phyloP scores from a whole-genome alignment of 371 early-diverging fungal species.

The Mycotypha africana region DNA sequence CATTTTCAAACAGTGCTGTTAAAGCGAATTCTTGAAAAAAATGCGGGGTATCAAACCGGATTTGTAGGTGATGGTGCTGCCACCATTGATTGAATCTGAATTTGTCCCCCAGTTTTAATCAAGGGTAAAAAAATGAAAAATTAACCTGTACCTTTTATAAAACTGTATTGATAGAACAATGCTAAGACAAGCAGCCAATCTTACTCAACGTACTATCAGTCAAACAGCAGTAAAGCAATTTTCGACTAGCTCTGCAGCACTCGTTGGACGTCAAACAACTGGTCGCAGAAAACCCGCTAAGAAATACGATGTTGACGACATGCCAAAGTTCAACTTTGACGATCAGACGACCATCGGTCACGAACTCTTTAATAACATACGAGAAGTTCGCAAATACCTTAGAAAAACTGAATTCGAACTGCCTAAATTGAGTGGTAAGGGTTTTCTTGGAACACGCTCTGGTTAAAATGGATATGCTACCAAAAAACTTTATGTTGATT shows the following conservation, averaged over 20 bases:
- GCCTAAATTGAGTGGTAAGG: conserved; percentile 59
- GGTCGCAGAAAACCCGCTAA: conserved; percentile 37
- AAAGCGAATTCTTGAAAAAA: too few relatives aligned
- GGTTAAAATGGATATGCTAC: too few relatives aligned
- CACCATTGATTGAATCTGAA: too few relatives aligned
- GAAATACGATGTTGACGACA: conserved; percentile 44
- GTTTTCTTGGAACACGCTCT: too few relatives aligned
- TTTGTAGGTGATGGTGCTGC: too few relatives aligned
- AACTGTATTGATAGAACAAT: too few relatives aligned
- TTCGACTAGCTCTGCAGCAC: conserved; percentile 19
- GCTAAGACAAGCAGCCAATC: conserved; percentile 4
- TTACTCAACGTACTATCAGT: not conserved
- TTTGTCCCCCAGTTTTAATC: too few relatives aligned
- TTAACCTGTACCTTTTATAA: too few relatives aligned
- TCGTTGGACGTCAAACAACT: conserved; percentile 34
- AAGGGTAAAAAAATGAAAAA: too few relatives aligned
- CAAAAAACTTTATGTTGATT: too few relatives aligned
- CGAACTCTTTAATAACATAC: conserved; percentile 49
- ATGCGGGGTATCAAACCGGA: too few relatives aligned
- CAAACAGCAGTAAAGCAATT: conserved; percentile 15
- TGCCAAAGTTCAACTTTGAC: conserved; percentile 55
- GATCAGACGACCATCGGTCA: conserved; percentile 58
- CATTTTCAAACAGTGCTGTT: too few relatives aligned
- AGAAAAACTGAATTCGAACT: conserved; percentile 61
- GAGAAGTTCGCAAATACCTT: conserved; percentile 59